These are phyloP conservation scores for Eimeria brunetti DNA, from an alignment of 169 alveolate species.

Conservation along the genomic window DNA sequence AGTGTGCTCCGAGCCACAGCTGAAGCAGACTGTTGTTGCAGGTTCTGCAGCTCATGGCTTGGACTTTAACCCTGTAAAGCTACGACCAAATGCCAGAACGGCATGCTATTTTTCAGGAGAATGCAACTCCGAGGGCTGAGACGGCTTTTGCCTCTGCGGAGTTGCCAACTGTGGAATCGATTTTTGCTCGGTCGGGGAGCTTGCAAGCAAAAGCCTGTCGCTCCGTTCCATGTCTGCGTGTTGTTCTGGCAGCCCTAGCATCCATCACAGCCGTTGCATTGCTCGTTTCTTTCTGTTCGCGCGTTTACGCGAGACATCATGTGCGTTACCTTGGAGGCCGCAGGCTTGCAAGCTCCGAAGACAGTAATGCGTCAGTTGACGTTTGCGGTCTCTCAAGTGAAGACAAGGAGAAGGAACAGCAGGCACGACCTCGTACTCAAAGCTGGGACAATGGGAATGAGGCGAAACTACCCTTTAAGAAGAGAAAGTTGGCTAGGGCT, in stretches of 20 bases:
- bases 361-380: not conserved
- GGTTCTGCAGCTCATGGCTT: not conserved
- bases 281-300: not conserved
- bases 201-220: not conserved
- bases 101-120: not conserved
- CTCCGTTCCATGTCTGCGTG: not conserved
- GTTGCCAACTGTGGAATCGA: not conserved
- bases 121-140: not conserved
- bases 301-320: not conserved
- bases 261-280: not conserved
- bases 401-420: not conserved
- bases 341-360: not conserved
- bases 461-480: not conserved
- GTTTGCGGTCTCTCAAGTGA: not conserved
- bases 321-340: not conserved
- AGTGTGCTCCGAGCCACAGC: not conserved
- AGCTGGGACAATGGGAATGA: not conserved
- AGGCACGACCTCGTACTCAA: not conserved
- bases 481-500: not conserved
- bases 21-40: not conserved
- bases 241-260: not conserved
- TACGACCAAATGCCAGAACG: not conserved
- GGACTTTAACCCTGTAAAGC: not conserved
- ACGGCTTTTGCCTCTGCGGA: not conserved
- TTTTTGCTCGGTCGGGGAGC: not conserved